Evolutionary conservation across 345 rosid genomes (phyloP), one percentile per base, ranked within the genome.

Genomic region (Hirschfeldia incana): DNA sequence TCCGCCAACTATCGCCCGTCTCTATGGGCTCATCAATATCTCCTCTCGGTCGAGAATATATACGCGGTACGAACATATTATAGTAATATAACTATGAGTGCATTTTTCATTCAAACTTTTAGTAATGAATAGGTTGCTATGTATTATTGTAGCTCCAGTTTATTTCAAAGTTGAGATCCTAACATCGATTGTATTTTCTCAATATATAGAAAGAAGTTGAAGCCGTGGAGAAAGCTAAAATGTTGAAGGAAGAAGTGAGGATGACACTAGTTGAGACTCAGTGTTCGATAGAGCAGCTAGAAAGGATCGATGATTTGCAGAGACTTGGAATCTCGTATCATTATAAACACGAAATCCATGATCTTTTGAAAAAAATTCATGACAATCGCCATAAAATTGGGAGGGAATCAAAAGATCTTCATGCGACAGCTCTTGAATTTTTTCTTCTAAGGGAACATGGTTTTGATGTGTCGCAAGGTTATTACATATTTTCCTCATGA

Each of bases 281-380:
- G 53, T 55, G 66, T 32, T 55, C 55, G 15, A 12, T 73, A 39
- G 74, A 78, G 21, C 70, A 76, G 57, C 77, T 77, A 8, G 85
- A 82, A 61, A 69, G 82, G 5, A 44, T 85, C 12, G 84, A 85
- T 28, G 10, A 66, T 37, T 11, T 82, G 26, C 75, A 82, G 17
- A 76, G 85, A 61, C 85, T 78, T 16, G 87, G 85, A 39, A 34
- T 84, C 26, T 76, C 85, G 8, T 76, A 79, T 73, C 83, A 82
- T 30, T 79, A 49, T 27, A 67, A 76, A 44, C 21, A 81, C 2
- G 83, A 81, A 36, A 84, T 68, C 4, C 32, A 66, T 16, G 4
- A 21, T 10, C 67, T 36, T 13, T 36, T 81, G 44, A 55, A 26
- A n/a, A 39, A 11, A 0, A 63, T 65, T 61, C 53, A 65, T 1